phyloP scores from a whole-genome alignment of 345 rosid species.

The Linum usitatissimum region DNA sequence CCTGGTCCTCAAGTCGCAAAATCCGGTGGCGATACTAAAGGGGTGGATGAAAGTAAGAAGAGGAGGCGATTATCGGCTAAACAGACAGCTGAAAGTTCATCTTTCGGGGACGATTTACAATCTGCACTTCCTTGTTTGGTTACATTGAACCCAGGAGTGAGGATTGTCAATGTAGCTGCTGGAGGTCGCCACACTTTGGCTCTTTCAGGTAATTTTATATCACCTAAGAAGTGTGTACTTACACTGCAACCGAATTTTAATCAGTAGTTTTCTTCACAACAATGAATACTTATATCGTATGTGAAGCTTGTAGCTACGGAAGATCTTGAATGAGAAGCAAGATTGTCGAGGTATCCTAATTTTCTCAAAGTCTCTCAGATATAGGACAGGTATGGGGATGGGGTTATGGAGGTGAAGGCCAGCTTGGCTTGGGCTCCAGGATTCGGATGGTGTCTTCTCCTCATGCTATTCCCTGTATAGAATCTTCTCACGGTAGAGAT shows the following conservation, averaged over 20 bases:
- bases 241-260: constrained; percentile 29
- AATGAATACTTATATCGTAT: constrained; percentile 18
- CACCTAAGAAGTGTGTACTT: constrained; percentile 18
- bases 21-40: constrained; percentile 20
- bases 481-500: constrained; percentile 49
- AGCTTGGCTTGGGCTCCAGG: constrained; percentile 95
- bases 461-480: constrained; percentile 72
- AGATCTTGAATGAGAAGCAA: constrained; percentile 49
- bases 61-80: constrained; percentile 45
- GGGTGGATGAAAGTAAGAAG: constrained; percentile 49
- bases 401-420: constrained; percentile 99
- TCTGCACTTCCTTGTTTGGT: constrained; percentile 40
- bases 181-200: constrained; percentile 82
- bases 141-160: constrained; percentile 56
- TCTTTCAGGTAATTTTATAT: constrained; percentile 55
- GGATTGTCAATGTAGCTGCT: constrained; percentile 55
- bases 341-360: constrained; percentile 44
- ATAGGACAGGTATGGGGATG: constrained; percentile 98
- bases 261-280: constrained; percentile 30
- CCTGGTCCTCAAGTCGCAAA: constrained; percentile 31
- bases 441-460: constrained; percentile 92
- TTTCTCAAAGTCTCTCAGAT: constrained; percentile 49
- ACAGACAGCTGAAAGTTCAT: constrained; percentile 36
- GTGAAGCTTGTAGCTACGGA: constrained; percentile 47
- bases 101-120: constrained; percentile 48